Evolutionary conservation across 148 eudicot species (phyloP), one percentile per base, ranked within the genome.

Genomic region (Linanthus parryae): DNA sequence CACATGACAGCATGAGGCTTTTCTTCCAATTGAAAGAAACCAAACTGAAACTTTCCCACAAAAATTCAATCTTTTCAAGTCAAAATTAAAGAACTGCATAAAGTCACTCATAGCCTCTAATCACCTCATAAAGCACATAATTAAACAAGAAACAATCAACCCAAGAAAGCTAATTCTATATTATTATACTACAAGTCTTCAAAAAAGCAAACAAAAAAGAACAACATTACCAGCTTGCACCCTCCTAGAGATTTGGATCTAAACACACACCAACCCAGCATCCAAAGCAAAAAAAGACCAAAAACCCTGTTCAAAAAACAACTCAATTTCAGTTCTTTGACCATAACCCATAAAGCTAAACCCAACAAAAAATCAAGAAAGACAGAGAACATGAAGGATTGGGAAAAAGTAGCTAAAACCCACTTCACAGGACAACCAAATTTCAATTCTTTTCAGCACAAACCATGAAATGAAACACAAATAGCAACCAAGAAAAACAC

Each of bases 261-360:
- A 23, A 44, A 44, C 3, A 48, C n/a, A 29, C 39, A 17, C 38
- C 48, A 33, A 44, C 24, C 52, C 42, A 24, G 16, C 5, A n/a
- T 43, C 6, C 30, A 22, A 33, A 44, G 14, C 52, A 57, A 16
- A 31, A 52, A 33, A 25, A 15, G 0, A 5, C 12, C 17, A 7
- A 12, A 45, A 11, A 17, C 19, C 22, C n/a, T 30, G n/a, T n/a
- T n/a, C n/a, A n/a, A n/a, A n/a, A n/a, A n/a, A n/a, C n/a, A n/a
- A n/a, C n/a, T n/a, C n/a, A n/a, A n/a, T n/a, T n/a, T n/a, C n/a
- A n/a, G n/a, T n/a, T n/a, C n/a, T 7, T 21, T 2, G 61, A 42
- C 40, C 40, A 14, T 0, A 56, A 42, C 49, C 48, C 49, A 33
- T 2, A n/a, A n/a, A 57, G n/a, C n/a, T n/a, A n/a, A n/a, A n/a